Evolutionary conservation across 2,329 filamentous ascomycete genomes (phyloP).

Genomic region (Calonectria crousiana): DNA sequence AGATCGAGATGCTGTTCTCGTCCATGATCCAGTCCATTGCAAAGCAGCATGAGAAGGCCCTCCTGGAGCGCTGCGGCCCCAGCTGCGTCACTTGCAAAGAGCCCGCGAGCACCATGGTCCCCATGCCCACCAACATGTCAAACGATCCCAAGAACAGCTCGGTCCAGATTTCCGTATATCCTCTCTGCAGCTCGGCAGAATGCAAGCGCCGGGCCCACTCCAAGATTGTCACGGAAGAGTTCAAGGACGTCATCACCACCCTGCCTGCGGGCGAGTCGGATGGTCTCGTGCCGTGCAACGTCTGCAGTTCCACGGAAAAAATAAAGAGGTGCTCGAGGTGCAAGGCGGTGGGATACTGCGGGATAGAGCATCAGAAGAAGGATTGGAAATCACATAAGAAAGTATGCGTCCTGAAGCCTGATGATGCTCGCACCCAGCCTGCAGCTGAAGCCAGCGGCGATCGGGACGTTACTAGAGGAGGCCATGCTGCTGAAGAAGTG

Average conservation of each 20-base stretch:
- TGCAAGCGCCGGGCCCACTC: background rate
- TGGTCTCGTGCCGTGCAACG: background rate
- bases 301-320: background rate
- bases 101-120: background rate
- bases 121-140: background rate
- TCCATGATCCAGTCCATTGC: background rate
- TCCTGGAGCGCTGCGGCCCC: background rate
- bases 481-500: rapidly evolving
- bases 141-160: background rate
- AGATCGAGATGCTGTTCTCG: background rate
- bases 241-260: background rate
- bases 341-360: background rate
- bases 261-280: background rate
- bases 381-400: background rate
- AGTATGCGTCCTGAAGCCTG: background rate
- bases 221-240: background rate
- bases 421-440: too few species aligned
- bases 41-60: background rate
- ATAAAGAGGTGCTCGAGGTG: background rate
- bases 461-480: background rate
- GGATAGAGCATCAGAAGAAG: background rate
- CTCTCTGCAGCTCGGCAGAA: background rate
- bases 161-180: background rate
- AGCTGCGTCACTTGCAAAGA: background rate
- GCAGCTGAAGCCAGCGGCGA: background rate